These are phyloP conservation scores for Taphrina pruni DNA, from an alignment of 1,139 yeast species.

Conservation along the genomic window DNA sequence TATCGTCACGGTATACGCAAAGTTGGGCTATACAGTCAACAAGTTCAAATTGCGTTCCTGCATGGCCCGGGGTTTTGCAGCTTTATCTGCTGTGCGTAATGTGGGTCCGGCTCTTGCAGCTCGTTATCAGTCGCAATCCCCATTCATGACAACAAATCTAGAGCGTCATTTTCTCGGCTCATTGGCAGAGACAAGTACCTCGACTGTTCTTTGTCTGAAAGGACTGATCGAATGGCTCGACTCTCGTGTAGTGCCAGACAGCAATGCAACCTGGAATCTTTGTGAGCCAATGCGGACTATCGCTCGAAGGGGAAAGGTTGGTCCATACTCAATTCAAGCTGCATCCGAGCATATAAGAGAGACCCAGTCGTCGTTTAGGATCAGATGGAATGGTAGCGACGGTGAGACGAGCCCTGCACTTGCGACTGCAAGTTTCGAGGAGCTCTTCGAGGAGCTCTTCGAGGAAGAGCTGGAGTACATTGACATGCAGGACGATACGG, in stretches of 20 bases:
- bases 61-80: conserved; percentile 61
- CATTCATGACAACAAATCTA: conserved; percentile 55
- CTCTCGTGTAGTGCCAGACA: conserved; percentile 45
- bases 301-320: conserved; percentile 20
- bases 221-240: conserved; percentile 56
- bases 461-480: conserved; percentile 13
- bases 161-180: conserved; percentile 63
- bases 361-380: not conserved
- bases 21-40: conserved; percentile 52
- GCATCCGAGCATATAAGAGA: not conserved
- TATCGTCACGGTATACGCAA: conserved; percentile 52
- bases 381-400: not conserved
- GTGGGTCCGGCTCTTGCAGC: conserved; percentile 50
- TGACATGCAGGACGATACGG: not conserved
- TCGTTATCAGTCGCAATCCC: conserved; percentile 54
- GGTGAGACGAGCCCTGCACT: not conserved
- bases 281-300: conserved; percentile 38
- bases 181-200: conserved; percentile 55
- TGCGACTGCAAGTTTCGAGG: conserved; percentile 9
- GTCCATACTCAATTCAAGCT: not conserved
- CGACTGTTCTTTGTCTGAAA: conserved; percentile 54
- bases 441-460: not conserved
- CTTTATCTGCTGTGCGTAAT: conserved; percentile 56
- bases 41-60: conserved; percentile 54
- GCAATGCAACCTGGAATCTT: conserved; percentile 15